phyloP scores from a whole-genome alignment of 305 asterid species.

The Euphrasia arctica region DNA sequence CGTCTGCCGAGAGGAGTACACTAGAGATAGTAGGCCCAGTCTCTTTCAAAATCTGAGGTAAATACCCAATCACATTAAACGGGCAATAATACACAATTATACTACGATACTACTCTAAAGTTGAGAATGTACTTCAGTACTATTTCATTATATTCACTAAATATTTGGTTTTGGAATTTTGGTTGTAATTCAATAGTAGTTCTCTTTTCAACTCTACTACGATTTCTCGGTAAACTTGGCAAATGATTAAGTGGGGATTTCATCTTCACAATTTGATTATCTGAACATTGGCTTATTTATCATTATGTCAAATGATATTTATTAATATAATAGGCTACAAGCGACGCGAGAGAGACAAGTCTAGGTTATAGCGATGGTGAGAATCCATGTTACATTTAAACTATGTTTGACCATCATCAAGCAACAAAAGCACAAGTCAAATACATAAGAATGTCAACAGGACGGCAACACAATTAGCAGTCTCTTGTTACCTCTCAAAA shows the following conservation, averaged over 20 bases:
- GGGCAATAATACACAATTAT: neutral
- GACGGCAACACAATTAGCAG: no score
- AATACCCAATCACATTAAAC: slow-evolving; percentile 22
- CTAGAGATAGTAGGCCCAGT: slow-evolving; percentile 56
- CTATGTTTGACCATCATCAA: no score
- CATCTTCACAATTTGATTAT: neutral
- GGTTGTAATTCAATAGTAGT: neutral
- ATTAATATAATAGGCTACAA: no score
- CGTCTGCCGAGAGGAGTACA: slow-evolving; percentile 68
- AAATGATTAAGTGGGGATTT: neutral
- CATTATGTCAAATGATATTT: neutral
- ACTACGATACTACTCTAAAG: neutral
- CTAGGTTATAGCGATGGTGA: no score
- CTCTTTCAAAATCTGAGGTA: slow-evolving; percentile 71
- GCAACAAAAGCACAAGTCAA: no score
- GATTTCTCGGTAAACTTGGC: neutral
- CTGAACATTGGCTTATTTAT: neutral
- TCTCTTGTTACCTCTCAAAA: no score
- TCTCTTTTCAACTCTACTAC: neutral
- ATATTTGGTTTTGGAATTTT: neutral
- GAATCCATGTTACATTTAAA: no score
- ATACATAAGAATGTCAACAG: no score
- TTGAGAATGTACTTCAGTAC: neutral
- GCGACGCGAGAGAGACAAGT: no score
- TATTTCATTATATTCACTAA: neutral